A percentile compares a stretch with the other conserved stretches of the same genome.
Conservation (phyloP, 1,139 yeast genomes). For the Debaryomyces fabryi region DNA sequence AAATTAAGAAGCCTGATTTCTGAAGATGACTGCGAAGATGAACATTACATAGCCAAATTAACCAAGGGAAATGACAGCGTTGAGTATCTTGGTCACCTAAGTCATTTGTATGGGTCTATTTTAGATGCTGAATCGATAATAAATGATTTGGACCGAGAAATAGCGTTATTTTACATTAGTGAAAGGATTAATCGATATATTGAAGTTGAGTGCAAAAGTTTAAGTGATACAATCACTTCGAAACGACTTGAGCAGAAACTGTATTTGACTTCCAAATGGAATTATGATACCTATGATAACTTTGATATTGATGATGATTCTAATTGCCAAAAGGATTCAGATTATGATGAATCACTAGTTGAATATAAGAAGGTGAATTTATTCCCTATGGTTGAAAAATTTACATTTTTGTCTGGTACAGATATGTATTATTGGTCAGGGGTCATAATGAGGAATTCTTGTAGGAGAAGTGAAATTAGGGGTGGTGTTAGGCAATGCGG, state of each 20-base stretch:
- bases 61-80: slow-evolving; percentile 8
- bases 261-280: slow-evolving; percentile 41
- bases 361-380: slow-evolving; percentile 66
- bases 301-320: slow-evolving; percentile 55
- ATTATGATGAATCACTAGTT: slow-evolving; percentile 50
- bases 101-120: slow-evolving; percentile 38
- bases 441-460: slow-evolving; percentile 92
- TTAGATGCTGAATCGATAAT: slow-evolving; percentile 38
- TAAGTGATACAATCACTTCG: slow-evolving; percentile 34
- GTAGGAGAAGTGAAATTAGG: slow-evolving; percentile 81
- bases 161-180: slow-evolving; percentile 45
- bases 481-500: slow-evolving; percentile 98
- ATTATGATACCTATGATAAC: slow-evolving; percentile 61
- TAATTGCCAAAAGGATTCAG: slow-evolving; percentile 37
- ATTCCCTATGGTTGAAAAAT: slow-evolving; percentile 89
- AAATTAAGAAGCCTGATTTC: slow-evolving; percentile 20
- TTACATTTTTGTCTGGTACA: slow-evolving; percentile 71
- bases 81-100: slow-evolving; percentile 15
- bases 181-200: slow-evolving; percentile 37
- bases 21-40: slow-evolving; percentile 11
- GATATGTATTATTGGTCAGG: slow-evolving; percentile 97
- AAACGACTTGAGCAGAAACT: slow-evolving; percentile 38
- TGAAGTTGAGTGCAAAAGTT: slow-evolving; percentile 36
- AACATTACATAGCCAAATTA: slow-evolving; percentile 21
- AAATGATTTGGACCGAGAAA: slow-evolving; percentile 39